Evolutionary conservation across 331 rosid species (phyloP).

Genomic region (Prunus yedoensis): DNA sequence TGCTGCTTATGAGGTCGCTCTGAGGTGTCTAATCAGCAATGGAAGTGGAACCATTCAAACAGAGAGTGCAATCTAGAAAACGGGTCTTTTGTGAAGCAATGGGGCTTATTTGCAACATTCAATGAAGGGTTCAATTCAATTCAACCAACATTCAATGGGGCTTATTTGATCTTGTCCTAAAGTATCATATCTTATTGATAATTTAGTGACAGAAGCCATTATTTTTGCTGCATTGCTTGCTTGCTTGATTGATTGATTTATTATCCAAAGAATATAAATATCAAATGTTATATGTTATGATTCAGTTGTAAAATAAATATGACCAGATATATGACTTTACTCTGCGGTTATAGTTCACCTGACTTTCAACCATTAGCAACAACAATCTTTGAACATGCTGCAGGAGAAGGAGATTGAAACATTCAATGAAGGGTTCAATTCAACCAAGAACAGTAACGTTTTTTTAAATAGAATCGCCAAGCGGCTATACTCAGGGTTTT

Average conservation of each 20-base stretch:
- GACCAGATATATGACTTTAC: no score
- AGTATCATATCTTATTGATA: background rate
- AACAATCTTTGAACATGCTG: no score
- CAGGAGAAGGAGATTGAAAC: no score
- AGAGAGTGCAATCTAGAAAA: conserved; percentile 17
- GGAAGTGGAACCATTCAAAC: conserved; percentile 33
- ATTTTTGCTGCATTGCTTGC: background rate
- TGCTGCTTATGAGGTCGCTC: conserved; percentile 68
- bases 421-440: no score
- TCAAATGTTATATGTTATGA: background rate
- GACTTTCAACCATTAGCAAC: no score
- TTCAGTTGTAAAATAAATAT: background rate
- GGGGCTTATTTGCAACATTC: background rate
- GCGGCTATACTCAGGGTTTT: no score
- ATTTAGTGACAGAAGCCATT: background rate
- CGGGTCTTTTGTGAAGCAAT: background rate
- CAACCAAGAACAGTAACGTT: no score
- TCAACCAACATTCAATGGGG: background rate
- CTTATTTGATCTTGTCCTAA: background rate
- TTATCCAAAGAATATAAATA: background rate
- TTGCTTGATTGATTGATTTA: background rate
- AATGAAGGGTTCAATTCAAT: no score
- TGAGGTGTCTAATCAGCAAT: conserved; percentile 52
- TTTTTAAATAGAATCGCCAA: no score
- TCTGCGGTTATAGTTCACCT: no score